Evolutionary conservation across 805 yeast genomes (phyloP).

Genomic region (Citeromyces nyonsensis): DNA sequence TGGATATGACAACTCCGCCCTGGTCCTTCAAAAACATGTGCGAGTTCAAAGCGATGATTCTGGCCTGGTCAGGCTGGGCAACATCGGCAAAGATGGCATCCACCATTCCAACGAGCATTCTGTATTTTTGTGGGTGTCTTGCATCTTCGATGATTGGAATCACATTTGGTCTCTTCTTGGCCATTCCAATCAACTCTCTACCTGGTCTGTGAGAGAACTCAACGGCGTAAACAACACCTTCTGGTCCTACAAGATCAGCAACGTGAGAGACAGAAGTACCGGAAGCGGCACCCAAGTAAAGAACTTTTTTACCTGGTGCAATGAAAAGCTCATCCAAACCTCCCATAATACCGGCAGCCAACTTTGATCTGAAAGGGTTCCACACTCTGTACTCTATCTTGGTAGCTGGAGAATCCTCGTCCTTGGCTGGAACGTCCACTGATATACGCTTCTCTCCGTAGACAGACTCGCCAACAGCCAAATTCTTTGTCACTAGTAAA

Average conservation of each 20-base stretch:
- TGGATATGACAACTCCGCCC: conserved; percentile 97
- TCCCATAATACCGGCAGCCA: conserved; percentile 99
- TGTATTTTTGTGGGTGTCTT: conserved; percentile 98
- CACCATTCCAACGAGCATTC: conserved; percentile 98
- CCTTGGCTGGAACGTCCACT: conserved; percentile 83
- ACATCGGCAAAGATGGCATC: conserved; percentile 98
- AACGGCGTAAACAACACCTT: conserved; percentile 96
- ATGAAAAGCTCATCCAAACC: conserved; percentile 96
- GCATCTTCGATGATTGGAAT: conserved; percentile 99
- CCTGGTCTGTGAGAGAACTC: conserved; percentile 99
- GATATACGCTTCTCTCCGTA: conserved; percentile 96
- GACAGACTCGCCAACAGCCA: conserved; percentile 96
- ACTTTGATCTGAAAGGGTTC: conserved; percentile 99
- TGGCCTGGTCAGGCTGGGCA: conserved; percentile 99
- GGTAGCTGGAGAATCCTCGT: conserved; percentile 79
- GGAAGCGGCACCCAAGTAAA: conserved; percentile 97
- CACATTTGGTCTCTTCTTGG: conserved; percentile 98
- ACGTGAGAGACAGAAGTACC: conserved; percentile 99
- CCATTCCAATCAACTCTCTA: conserved; percentile 98
- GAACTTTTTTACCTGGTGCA: conserved; percentile 95
- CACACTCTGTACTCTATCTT: conserved; percentile 98
- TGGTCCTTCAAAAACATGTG: conserved; percentile 96
- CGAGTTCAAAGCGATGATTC: conserved; percentile 96
- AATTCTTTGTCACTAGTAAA: conserved; percentile 89
- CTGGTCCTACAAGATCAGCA: conserved; percentile 97